phyloP scores from a whole-genome alignment of 2,329 filamentous ascomycete genomes.

The Didymella lethalis region DNA sequence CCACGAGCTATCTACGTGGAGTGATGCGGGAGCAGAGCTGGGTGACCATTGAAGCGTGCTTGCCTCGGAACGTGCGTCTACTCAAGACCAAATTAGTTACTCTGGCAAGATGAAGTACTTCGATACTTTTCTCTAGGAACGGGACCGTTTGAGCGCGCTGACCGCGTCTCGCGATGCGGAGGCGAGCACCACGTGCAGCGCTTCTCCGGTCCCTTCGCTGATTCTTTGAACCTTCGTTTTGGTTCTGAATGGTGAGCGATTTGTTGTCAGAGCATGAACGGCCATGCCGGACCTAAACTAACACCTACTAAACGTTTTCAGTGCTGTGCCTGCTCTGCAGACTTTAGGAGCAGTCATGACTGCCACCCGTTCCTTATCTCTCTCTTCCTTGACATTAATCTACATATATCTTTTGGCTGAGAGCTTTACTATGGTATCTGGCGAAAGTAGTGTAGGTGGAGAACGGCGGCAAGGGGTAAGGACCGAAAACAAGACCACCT shows the following conservation, averaged over 20 bases:
- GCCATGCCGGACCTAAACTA: background rate
- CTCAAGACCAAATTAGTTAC: background rate
- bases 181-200: background rate
- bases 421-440: no score
- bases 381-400: no score
- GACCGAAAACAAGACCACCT: no score
- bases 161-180: background rate
- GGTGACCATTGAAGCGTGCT: background rate
- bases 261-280: background rate
- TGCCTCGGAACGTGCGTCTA: background rate
- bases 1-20: background rate
- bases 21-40: background rate
- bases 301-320: background rate
- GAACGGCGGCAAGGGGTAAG: no score
- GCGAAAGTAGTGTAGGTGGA: no score
- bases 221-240: background rate
- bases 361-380: background rate
- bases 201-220: background rate
- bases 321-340: no score
- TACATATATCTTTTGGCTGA: no score
- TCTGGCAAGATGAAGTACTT: background rate
- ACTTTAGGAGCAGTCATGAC: background rate
- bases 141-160: no score
- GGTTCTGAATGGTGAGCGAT: background rate
- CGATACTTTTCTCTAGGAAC: no score